Percentiles rank a stretch among this genome's conserved stretches.
These are phyloP conservation scores for Ceratocystis albifundus DNA, from an alignment of 2,329 filamentous ascomycete genomes.

Conservation along the genomic window DNA sequence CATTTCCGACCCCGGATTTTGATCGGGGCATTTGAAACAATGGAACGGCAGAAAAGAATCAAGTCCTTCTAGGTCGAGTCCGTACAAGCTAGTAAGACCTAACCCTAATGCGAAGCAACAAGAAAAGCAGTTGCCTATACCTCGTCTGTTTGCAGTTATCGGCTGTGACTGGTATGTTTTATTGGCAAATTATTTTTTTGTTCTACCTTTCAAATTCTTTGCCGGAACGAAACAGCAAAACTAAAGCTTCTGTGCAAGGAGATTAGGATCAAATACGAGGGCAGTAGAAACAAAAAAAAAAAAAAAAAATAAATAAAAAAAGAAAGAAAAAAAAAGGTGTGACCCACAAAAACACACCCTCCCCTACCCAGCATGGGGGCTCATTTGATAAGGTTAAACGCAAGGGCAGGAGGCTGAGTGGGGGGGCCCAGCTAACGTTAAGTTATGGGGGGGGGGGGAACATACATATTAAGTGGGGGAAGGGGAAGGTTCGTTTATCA, in stretches of 20 bases:
- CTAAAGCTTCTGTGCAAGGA: background rate
- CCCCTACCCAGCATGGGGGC: background rate
- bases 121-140: background rate
- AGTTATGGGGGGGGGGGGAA: background rate
- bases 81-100: background rate
- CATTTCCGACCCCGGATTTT: background rate
- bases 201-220: background rate
- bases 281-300: background rate
- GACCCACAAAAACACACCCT: too few species aligned
- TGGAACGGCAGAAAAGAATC: background rate
- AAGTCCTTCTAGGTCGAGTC: background rate
- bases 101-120: background rate
- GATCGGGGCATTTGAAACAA: background rate
- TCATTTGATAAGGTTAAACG: constrained; percentile 1
- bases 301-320: too few species aligned
- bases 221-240: background rate
- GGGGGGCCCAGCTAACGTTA: background rate
- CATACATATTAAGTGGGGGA: background rate
- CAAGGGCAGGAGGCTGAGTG: background rate
- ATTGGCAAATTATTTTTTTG: background rate
- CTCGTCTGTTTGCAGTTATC: too few species aligned
- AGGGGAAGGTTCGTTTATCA: too few species aligned
- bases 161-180: too few species aligned
- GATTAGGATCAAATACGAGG: background rate
- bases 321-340: too few species aligned